Evolutionary conservation across 78 protist genomes (phyloP).

Genomic region (Tieghemostelium lacteum): DNA sequence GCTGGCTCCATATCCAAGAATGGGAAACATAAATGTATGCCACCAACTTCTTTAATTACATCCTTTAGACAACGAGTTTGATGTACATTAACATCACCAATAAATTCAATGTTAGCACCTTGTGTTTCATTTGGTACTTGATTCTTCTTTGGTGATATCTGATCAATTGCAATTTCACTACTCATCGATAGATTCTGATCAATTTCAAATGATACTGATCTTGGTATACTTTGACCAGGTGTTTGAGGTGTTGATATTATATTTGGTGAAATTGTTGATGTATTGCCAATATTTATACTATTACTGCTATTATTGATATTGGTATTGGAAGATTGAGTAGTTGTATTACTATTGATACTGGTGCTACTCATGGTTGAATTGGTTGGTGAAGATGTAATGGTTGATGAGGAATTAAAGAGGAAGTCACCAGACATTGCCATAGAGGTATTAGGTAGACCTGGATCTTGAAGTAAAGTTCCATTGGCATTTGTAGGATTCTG

Average conservation of each 20-base stretch:
- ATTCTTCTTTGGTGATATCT: background rate
- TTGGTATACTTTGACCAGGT: background rate
- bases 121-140: constrained; percentile 69
- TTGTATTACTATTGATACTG: background rate
- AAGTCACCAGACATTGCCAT: constrained; percentile 71
- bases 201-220: background rate
- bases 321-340: background rate
- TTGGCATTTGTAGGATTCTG: background rate
- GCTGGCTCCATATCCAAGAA: constrained; percentile 77
- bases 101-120: constrained; percentile 65
- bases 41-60: constrained; percentile 78
- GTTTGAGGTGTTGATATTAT: background rate
- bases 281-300: background rate
- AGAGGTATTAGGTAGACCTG: background rate
- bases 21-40: constrained; percentile 74
- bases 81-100: constrained; percentile 74
- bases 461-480: background rate
- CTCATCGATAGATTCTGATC: background rate
- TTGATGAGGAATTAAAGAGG: background rate
- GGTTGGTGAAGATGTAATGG: constrained; percentile 12
- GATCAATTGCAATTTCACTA: background rate
- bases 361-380: background rate
- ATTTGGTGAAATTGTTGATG: background rate
- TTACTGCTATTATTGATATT: background rate
- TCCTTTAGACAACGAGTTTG: constrained; percentile 75